Base-by-base conservation (phyloP, 768 basidiomycete genomes). In the Xerocomellus amylosporus region DNA sequence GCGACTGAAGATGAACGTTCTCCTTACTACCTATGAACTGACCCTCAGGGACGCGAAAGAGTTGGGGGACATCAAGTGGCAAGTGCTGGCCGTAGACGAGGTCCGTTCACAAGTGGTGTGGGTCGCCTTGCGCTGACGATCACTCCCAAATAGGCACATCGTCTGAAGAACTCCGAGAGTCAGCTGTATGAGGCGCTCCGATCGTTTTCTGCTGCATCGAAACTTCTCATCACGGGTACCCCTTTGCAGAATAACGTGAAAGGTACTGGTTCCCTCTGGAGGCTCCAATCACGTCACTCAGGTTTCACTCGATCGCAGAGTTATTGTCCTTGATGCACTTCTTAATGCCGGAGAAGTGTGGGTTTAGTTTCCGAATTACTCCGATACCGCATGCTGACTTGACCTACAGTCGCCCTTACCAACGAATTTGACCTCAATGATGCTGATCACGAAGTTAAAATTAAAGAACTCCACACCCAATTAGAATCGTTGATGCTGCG, bases 171-270 rank as follows among this genome's bases (percentile, higher is more conserved):
- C 72, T 92, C 90, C 51, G 97, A 98, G 71, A 93, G 91, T 62
- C 95, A 98, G 74, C 71, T 99, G 49, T 98, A 98, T 72, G 93
- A 98, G 68, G 95, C 95, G 5, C 78, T 99, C 51, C 79, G 84
- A 64, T 83, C 90, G 58, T 99, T 98, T 76, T 81, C 85, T 44
- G 88, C 93, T 41, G 88, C 89, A 5, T 93, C 90, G 36, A 94
- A 96, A 74, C 80, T 99, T 52, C 84, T 99, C 63, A 98, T 99
- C 69, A 99, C 97, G 1, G 97, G 97, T 15, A 99, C 97, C 2
- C 97, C 97, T 24, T 77, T 99, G 51, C 97, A 99, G 72, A 99
- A 99, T 76, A 99, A 97, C 68, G 96, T 99, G 63, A 98, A 93
- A 79, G 95, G 95, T 93, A 62, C 41, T 77, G 65, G 28, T 49